Conservation (phyloP, 2,329 filamentous ascomycete genomes). For the Lachnum nothofagi region DNA sequence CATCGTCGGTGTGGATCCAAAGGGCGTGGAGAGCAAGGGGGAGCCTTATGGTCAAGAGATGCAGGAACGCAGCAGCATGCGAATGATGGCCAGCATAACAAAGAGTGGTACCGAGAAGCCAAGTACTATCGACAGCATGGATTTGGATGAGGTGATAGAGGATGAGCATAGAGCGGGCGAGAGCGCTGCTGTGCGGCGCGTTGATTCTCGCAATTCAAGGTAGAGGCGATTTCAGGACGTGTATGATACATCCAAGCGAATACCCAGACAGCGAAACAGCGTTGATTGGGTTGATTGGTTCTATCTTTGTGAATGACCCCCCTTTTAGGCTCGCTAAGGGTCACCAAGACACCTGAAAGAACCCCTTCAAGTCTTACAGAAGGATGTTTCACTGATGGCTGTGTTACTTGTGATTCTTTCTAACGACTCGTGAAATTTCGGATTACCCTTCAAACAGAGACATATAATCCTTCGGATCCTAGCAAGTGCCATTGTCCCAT, state of each 20-base stretch:
- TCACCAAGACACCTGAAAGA: no score
- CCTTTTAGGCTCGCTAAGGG: no score
- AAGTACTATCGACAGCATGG: constrained; percentile 27
- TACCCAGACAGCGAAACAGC: not conserved
- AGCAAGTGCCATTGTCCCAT: no score
- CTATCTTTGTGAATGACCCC: no score
- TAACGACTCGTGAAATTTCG: no score
- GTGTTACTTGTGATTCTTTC: no score
- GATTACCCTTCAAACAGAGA: no score
- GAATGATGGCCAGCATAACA: constrained; percentile 16
- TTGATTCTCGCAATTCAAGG: constrained; percentile 20
- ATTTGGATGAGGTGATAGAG: constrained; percentile 27
- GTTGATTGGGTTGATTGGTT: no score
- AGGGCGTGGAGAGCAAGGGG: constrained; percentile 3
- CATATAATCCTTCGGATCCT: no score
- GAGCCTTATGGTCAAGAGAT: constrained; percentile 23
- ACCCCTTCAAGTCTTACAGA: no score
- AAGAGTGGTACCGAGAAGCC: constrained; percentile 1
- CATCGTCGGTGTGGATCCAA: constrained; percentile 27
- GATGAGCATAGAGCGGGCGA: constrained; percentile 23
- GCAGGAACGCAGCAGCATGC: constrained; percentile 26
- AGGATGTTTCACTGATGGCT: no score
- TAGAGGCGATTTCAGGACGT: not conserved
- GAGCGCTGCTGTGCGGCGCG: constrained; percentile 24
- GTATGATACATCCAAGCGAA: not conserved